phyloP scores from a whole-genome alignment of 495 filamentous ascomycete genomes.

The Lasiosphaeria hispida region DNA sequence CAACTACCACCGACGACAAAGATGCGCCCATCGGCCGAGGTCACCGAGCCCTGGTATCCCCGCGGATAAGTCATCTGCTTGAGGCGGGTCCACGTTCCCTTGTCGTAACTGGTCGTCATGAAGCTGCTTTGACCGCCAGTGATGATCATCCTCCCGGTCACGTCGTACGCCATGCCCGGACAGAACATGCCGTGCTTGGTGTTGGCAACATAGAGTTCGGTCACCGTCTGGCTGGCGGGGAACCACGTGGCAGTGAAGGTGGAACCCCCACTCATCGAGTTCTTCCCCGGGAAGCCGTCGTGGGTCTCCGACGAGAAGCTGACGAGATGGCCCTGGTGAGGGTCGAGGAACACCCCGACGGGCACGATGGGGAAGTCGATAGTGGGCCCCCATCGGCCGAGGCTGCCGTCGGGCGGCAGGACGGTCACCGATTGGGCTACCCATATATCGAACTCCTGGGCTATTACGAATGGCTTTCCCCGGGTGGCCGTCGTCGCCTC shows the following conservation, averaged over 20 bases:
- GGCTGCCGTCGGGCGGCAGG: background rate
- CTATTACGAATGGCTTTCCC: background rate
- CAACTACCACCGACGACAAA: slow-evolving; percentile 63
- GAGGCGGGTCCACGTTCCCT: background rate
- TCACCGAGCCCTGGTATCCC: slow-evolving; percentile 57
- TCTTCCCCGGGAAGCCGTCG: background rate
- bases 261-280: background rate
- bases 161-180: slow-evolving; percentile 54
- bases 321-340: background rate
- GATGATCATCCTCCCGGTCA: slow-evolving; percentile 51
- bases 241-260: background rate
- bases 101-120: slow-evolving; percentile 1
- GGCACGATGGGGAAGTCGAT: background rate
- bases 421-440: background rate
- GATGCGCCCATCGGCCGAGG: slow-evolving; percentile 51
- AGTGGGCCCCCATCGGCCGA: background rate
- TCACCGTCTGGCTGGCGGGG: background rate
- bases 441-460: background rate
- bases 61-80: slow-evolving; percentile 47
- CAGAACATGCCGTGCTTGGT: slow-evolving; percentile 59
- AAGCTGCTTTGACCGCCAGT: slow-evolving; percentile 33
- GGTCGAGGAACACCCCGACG: background rate
- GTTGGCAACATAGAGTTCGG: slow-evolving; percentile 35
- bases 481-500: background rate
- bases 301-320: background rate